Base-by-base conservation (phyloP, 257 asterid genomes). In the Plantago ovata region DNA sequence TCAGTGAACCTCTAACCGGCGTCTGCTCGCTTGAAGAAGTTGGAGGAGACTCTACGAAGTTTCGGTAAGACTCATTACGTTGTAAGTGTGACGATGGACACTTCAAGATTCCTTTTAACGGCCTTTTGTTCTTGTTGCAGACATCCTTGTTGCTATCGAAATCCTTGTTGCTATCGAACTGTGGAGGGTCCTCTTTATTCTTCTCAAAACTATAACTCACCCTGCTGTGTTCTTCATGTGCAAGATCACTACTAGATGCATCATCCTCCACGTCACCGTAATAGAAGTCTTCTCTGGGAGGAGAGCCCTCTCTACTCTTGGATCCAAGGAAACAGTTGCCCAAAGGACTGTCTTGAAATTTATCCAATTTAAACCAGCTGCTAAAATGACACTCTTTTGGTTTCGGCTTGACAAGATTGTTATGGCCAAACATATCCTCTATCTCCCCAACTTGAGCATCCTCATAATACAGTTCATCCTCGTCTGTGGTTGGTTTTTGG, bases 51-150 rank as follows among this genome's bases (percentile, higher is more conserved):
- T 13, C 66, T 16, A 63, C 50, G 7, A 49, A 48, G 9, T 71
- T 40, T 23, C 67, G 44, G 39, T 69, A 21, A 8, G 81, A 71
- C 10, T 38, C 41, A 21, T 72, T 48, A 3, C 78, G 66, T 3
- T 55, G 72, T 4, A 70, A 20, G 20, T 43, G 50, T 0, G 69
- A 12, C 19, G 74, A 66, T 9, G 75, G 66, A 42, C 65, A 60
- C 66, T 75, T 79, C 60, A 79, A 67, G 64, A 79, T 82, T 33
- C 85, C 81, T 69, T 79, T 81, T 14, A 81, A 20, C 18, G 75
- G 79, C 39, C 21, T 73, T 55, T 56, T 65, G 21, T 12, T 4
- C 2, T 49, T 16, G 43, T 45, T 15, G 20, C 40, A 10, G 0
- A 18, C 55, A 13, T 71, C 72, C 13, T 76, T 74, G 38, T 42